Evolutionary conservation across 106 monocot genomes (phyloP).

Genomic region (Xerophyta viscosa): DNA sequence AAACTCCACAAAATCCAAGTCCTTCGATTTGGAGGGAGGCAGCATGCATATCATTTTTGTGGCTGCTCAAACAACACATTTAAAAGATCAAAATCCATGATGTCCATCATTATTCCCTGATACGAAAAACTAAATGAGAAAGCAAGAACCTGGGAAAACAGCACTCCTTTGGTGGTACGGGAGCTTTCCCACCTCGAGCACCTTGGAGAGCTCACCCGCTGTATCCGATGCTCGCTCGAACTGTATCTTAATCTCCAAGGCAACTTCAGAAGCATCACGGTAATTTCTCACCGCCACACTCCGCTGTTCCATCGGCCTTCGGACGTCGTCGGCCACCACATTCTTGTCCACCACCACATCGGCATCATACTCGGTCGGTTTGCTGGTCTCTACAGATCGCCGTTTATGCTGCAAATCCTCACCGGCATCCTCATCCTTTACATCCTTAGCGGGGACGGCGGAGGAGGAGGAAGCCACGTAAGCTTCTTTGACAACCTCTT

Average conservation of each 20-base stretch:
- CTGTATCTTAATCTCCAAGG: constrained; percentile 41
- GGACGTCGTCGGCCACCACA: constrained; percentile 28
- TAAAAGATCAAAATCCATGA: too few relatives aligned
- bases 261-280: constrained; percentile 20
- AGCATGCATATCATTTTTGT: constrained; percentile 39
- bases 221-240: constrained; percentile 38
- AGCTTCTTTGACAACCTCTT: constrained; percentile 65
- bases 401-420: constrained; percentile 12
- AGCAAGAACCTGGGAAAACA: constrained; percentile 32
- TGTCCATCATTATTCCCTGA: neutral
- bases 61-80: constrained; percentile 12
- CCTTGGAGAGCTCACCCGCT: constrained; percentile 18
- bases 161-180: constrained; percentile 31
- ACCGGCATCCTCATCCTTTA: constrained; percentile 6
- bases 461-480: constrained; percentile 26
- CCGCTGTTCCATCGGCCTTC: constrained; percentile 8
- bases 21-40: constrained; percentile 10
- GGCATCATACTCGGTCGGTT: constrained; percentile 20
- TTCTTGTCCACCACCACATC: constrained; percentile 46
- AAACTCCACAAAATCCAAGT: constrained; percentile 26
- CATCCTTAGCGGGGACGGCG: constrained; percentile 14
- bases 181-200: constrained; percentile 63
- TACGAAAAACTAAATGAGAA: neutral
- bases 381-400: constrained; percentile 4
- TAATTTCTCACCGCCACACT: constrained; percentile 7